These are phyloP conservation scores for Kodamaea alishanica DNA, from an alignment of 1,139 yeast genomes.

Conservation along the genomic window DNA sequence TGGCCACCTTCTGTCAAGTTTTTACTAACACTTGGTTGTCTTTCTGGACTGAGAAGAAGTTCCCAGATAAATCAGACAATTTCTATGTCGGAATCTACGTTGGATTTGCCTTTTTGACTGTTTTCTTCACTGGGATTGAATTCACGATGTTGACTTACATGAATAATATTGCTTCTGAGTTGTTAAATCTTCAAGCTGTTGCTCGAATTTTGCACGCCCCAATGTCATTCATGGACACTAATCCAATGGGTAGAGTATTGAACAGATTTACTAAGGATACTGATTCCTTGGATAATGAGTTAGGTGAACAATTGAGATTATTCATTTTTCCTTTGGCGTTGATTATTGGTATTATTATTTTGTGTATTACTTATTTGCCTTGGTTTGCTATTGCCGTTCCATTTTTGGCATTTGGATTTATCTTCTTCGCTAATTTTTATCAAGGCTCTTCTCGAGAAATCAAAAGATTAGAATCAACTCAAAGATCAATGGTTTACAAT, in stretches of 20 bases:
- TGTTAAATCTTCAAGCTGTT: constrained; percentile 37
- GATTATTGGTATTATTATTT: constrained; percentile 40
- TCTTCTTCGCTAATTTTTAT: constrained; percentile 36
- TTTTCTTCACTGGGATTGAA: constrained; percentile 47
- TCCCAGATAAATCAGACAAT: constrained; percentile 16
- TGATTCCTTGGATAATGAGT: constrained; percentile 45
- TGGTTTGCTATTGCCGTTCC: constrained; percentile 48
- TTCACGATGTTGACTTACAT: constrained; percentile 54
- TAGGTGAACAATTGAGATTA: constrained; percentile 43
- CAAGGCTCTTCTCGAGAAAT: constrained; percentile 45
- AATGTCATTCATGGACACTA: constrained; percentile 44
- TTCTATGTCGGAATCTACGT: constrained; percentile 31
- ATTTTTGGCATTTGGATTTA: constrained; percentile 30
- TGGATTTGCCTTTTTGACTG: constrained; percentile 33
- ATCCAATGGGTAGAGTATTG: constrained; percentile 44
- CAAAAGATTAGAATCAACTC: constrained; percentile 43
- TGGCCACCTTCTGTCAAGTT: constrained; percentile 25
- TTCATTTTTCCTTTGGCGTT: constrained; percentile 39
- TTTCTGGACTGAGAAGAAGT: constrained; percentile 34
- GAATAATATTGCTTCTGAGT: constrained; percentile 42
- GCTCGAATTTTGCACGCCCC: constrained; percentile 40
- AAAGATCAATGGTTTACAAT: constrained; percentile 44
- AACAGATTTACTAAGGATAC: constrained; percentile 56
- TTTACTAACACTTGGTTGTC: constrained; percentile 39
- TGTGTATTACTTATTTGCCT: constrained; percentile 44